Evolutionary conservation across 352 stramenopile species (phyloP).

Genomic region (Halophytophthora polymorphica): DNA sequence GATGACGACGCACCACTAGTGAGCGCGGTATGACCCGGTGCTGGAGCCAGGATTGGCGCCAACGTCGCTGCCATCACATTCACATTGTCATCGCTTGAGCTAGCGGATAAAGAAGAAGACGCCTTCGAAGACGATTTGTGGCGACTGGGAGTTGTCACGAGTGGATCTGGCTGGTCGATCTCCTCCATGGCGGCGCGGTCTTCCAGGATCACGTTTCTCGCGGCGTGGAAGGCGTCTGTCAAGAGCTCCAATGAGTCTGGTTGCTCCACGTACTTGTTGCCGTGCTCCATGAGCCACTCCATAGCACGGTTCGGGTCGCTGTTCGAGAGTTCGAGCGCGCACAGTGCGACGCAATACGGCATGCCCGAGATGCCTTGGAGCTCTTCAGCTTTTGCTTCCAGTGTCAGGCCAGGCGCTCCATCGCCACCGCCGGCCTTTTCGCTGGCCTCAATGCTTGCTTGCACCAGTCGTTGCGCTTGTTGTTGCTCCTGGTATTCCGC

Average conservation of each 20-base stretch:
- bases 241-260: conserved; percentile 45
- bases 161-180: conserved; percentile 65
- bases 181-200: conserved; percentile 75
- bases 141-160: conserved; percentile 34
- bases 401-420: conserved; percentile 17
- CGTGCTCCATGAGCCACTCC: conserved; percentile 88
- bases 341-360: conserved; percentile 56
- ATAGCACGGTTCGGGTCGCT: conserved; percentile 82
- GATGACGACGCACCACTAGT: conserved; percentile 3
- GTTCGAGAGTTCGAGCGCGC: conserved; percentile 73
- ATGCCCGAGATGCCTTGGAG: conserved; percentile 76
- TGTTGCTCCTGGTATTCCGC: conserved; percentile 72
- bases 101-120: conserved; percentile 14
- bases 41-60: conserved; percentile 66
- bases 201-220: conserved; percentile 42
- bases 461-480: conserved; percentile 49
- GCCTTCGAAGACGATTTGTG: conserved; percentile 13
- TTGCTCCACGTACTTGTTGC: conserved; percentile 53
- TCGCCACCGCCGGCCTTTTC: conserved; percentile 18
- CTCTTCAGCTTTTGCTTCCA: conserved; percentile 68
- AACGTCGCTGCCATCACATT: conserved; percentile 80
- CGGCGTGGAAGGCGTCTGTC: conserved; percentile 43
- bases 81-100: conserved; percentile 30
- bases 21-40: conserved; percentile 23
- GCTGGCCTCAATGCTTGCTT: conserved; percentile 37